phyloP scores from a whole-genome alignment of 2,329 filamentous ascomycete species.

The Venturia nashicola region DNA sequence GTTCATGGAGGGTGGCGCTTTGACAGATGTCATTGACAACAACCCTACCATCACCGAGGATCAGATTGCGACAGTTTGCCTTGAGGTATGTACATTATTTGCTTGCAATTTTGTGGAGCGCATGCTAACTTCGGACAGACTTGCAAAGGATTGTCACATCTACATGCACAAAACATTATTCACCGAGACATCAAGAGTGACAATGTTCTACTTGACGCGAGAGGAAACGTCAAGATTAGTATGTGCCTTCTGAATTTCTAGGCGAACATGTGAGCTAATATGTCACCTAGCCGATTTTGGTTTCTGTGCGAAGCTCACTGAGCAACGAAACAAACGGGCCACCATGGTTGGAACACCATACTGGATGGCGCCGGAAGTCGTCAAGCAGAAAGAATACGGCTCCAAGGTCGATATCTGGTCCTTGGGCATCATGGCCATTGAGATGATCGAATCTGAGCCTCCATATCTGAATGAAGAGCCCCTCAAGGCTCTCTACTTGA shows the following conservation, averaged over 20 bases:
- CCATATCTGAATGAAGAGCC: slow-evolving; percentile 97
- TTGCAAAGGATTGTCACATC: slow-evolving; percentile 84
- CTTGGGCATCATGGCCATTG: slow-evolving; percentile 97
- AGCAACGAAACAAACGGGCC: slow-evolving; percentile 90
- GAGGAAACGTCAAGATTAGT: slow-evolving; percentile 97
- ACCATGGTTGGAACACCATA: slow-evolving; percentile 99
- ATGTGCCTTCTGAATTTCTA: slow-evolving; percentile 29
- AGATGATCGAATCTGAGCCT: slow-evolving; percentile 98
- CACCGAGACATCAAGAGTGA: slow-evolving; percentile 99
- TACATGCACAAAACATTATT: slow-evolving; percentile 94
- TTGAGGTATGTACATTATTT: slow-evolving; percentile 55
- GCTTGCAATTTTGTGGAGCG: neutral
- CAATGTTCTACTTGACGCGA: slow-evolving; percentile 88
- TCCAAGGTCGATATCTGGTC: slow-evolving; percentile 99
- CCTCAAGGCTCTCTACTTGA: slow-evolving; percentile 91
- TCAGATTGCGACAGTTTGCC: slow-evolving; percentile 94
- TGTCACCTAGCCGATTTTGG: slow-evolving; percentile 76
- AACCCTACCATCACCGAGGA: slow-evolving; percentile 89
- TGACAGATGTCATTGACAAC: slow-evolving; percentile 98
- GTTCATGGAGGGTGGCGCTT: slow-evolving; percentile 95
- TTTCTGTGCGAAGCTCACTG: slow-evolving; percentile 96
- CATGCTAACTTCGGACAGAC: slow-evolving; percentile 47
- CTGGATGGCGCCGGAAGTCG: slow-evolving; percentile 99
- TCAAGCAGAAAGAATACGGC: slow-evolving; percentile 98
- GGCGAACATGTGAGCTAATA: slow-evolving; percentile 21